Evolutionary conservation across 768 basidiomycete species (phyloP).

Genomic region (Hydnomerulius pinastri): DNA sequence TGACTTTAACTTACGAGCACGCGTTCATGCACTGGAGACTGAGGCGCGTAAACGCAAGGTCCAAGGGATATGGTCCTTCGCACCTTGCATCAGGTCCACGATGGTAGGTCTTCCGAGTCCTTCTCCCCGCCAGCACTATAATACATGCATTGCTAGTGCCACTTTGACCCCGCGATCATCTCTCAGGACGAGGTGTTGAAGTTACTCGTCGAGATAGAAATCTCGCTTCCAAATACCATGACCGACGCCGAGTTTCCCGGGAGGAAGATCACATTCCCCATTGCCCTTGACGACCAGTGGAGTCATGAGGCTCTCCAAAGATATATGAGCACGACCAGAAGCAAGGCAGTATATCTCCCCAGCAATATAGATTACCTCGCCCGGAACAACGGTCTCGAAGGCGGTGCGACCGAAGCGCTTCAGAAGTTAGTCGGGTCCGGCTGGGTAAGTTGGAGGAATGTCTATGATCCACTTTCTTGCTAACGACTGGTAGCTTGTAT

Average conservation of each 20-base stretch:
- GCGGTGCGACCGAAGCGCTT: slow-evolving; percentile 44
- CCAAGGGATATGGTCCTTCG: slow-evolving; percentile 42
- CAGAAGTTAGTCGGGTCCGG: slow-evolving; percentile 48
- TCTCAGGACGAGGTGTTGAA: slow-evolving; percentile 46
- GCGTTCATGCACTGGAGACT: slow-evolving; percentile 57
- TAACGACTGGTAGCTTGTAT: slow-evolving; percentile 45
- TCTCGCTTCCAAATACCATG: slow-evolving; percentile 41
- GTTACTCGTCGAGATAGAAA: slow-evolving; percentile 40
- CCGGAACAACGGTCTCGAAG: slow-evolving; percentile 56
- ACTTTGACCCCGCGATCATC: slow-evolving; percentile 46
- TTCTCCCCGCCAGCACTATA: not conserved
- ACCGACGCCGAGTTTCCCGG: slow-evolving; percentile 47
- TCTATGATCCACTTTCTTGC: not conserved
- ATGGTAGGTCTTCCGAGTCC: slow-evolving; percentile 41
- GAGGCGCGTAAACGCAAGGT: slow-evolving; percentile 34
- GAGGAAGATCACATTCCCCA: slow-evolving; percentile 59
- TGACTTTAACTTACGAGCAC: slow-evolving; percentile 54
- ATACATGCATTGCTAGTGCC: slow-evolving; percentile 37
- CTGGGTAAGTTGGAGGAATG: slow-evolving; percentile 40
- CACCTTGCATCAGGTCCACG: slow-evolving; percentile 57
- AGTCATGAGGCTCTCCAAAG: slow-evolving; percentile 53
- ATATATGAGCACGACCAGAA: slow-evolving; percentile 57
- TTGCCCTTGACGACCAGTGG: slow-evolving; percentile 63
- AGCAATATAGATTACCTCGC: slow-evolving; percentile 71
- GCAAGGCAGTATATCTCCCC: slow-evolving; percentile 64